Base-by-base conservation (phyloP, 371 early-diverging fungal genomes). In the Umbelopsis sp. region DNA sequence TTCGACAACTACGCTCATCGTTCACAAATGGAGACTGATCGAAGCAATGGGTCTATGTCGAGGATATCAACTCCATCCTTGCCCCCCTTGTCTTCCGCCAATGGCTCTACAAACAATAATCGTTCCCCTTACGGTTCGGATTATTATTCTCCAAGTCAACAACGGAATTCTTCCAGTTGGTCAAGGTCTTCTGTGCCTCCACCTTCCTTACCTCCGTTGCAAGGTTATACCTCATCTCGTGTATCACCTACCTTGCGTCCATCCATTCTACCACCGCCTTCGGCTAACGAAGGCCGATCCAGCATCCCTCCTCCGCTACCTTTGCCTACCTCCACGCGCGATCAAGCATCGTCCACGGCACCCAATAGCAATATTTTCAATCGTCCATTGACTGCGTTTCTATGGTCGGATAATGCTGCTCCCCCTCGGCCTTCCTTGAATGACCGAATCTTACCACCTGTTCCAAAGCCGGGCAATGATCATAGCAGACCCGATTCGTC, bases 301-400 rank as follows among this genome's bases (percentile, higher is more conserved):
- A 57, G 57, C 29, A 57, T 57, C 29, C 57, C 57, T 35, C 57
- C 57, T 35, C 57, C 57, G 8, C 16, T 57, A 57, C 57, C 57
- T 25, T 29, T 57, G 22, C 57, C 57, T 37, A 57, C 29, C n/a
- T 57, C 57, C 3, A 35, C 57, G 18, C 29, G 57, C 16, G 57
- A 57, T 57, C 29, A 57, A 35, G 35, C 35, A 18, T 18, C 25
- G 14, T 24, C 57, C 18, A 12, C 57, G 6, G 29, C 25, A 3
- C 57, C 57, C 16, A 57, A 57, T 57, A 72, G 50, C 53, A 63
- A 72, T 72, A 70, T 41, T 32, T 57, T 57, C 57, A 25, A 57
- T 62, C 74, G 77, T 3, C 80, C 80, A 16, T 57, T 80, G 37
- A 80, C 80, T 24, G 80, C 80, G 4, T 80, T 77, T 32, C 62